These are phyloP conservation scores for Candida labiduridarum DNA, from an alignment of 1,139 yeast genomes.

Conservation along the genomic window DNA sequence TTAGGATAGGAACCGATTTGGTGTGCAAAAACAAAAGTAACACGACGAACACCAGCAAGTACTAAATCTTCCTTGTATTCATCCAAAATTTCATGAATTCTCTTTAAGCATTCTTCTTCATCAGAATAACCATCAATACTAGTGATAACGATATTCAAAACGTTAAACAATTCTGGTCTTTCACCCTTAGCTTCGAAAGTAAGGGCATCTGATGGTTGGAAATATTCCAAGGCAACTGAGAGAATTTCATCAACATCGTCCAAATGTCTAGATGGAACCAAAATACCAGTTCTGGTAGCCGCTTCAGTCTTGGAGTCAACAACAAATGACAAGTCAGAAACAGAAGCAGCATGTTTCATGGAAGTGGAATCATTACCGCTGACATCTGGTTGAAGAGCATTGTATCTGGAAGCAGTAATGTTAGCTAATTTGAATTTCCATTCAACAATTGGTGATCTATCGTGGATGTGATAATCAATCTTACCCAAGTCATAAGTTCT, in stretches of 20 bases:
- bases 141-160: constrained; percentile 76
- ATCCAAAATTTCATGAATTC: constrained; percentile 65
- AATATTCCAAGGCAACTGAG: constrained; percentile 70
- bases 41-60: constrained; percentile 80
- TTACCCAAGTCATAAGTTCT: constrained; percentile 91
- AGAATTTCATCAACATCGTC: constrained; percentile 90
- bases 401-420: constrained; percentile 64
- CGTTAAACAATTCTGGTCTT: constrained; percentile 60
- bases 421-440: constrained; percentile 85
- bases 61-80: constrained; percentile 71
- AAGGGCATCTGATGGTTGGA: constrained; percentile 53
- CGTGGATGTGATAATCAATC: constrained; percentile 63
- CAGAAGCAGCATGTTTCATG: constrained; percentile 87
- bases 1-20: constrained; percentile 87
- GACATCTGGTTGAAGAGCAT: constrained; percentile 55
- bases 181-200: constrained; percentile 41
- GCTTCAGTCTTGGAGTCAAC: constrained; percentile 62
- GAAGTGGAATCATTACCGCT: constrained; percentile 27
- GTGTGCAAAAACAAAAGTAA: constrained; percentile 87
- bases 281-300: constrained; percentile 78
- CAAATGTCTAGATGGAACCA: constrained; percentile 78
- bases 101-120: constrained; percentile 68
- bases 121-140: constrained; percentile 72
- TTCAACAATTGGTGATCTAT: constrained; percentile 68
- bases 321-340: constrained; percentile 86